These are phyloP conservation scores for Kregervanrija pseudodelftensis DNA, from an alignment of 805 yeast species.

Conservation along the genomic window DNA sequence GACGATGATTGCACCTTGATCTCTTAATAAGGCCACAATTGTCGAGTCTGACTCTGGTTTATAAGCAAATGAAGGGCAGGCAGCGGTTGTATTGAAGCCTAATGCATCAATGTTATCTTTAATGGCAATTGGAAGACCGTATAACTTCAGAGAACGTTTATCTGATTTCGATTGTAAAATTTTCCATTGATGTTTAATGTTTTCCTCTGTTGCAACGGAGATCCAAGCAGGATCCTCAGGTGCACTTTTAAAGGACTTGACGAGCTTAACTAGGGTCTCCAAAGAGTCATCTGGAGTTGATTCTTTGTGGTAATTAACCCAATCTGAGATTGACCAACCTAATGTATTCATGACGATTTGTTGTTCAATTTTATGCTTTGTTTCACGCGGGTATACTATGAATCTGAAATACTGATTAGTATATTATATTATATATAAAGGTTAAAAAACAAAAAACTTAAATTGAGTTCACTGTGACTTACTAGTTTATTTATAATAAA, in stretches of 20 bases:
- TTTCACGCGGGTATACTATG: too few species aligned
- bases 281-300: slow-evolving; percentile 58
- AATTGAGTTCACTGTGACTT: too few species aligned
- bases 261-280: slow-evolving; percentile 36
- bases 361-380: too few species aligned
- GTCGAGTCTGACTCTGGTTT: slow-evolving; percentile 67
- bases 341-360: slow-evolving; percentile 19
- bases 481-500: too few species aligned
- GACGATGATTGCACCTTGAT: slow-evolving; percentile 86
- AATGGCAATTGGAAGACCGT: slow-evolving; percentile 92
- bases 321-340: slow-evolving; percentile 81
- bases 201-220: slow-evolving; percentile 58
- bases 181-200: slow-evolving; percentile 69
- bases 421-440: too few species aligned
- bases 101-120: slow-evolving; percentile 91
- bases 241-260: slow-evolving; percentile 38
- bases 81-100: slow-evolving; percentile 84
- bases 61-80: slow-evolving; percentile 81
- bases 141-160: slow-evolving; percentile 55
- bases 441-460: too few species aligned
- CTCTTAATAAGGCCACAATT: slow-evolving; percentile 63
- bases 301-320: slow-evolving; percentile 63
- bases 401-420: too few species aligned
- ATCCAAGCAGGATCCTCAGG: slow-evolving; percentile 89
- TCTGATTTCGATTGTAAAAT: slow-evolving; percentile 56